Evolutionary conservation across 176 grass and related monocot species (phyloP).

Genomic region (Cocos nucifera): DNA sequence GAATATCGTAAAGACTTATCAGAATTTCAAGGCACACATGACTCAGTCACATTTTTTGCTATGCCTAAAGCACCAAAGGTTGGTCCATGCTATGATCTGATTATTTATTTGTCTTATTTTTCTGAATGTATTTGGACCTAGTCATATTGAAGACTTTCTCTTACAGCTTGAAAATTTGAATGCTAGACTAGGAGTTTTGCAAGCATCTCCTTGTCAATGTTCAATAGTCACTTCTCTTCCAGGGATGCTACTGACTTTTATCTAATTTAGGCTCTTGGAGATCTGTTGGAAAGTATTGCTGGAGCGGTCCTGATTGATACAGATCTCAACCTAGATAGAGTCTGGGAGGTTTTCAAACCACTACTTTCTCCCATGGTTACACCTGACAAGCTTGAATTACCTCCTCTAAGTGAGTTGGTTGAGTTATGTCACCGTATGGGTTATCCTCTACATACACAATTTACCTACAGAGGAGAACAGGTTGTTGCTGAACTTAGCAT

Average conservation of each 20-base stretch:
- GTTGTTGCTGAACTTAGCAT: constrained; percentile 1
- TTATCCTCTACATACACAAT: neutral
- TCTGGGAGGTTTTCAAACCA: neutral
- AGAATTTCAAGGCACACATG: neutral
- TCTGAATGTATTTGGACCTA: too few relatives aligned
- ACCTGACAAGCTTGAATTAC: constrained; percentile 1
- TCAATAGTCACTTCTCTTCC: neutral
- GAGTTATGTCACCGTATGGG: neutral
- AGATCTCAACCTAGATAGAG: neutral
- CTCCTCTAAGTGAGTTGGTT: neutral
- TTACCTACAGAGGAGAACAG: neutral
- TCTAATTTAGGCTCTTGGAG: constrained; percentile 3
- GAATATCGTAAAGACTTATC: neutral
- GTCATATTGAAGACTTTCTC: too few relatives aligned
- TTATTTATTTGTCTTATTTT: too few relatives aligned
- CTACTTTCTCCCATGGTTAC: constrained; percentile 1
- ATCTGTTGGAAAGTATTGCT: constrained; percentile 3
- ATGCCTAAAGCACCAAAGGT: neutral
- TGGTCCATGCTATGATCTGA: neutral
- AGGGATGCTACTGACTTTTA: neutral
- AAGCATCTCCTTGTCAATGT: too few relatives aligned
- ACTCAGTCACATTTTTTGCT: neutral
- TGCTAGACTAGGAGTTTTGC: too few relatives aligned
- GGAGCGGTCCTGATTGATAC: neutral
- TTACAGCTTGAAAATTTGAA: too few relatives aligned